Evolutionary conservation across 257 asterid species (phyloP), one percentile per base, ranked within the genome.

Genomic region (Capsicum baccatum): DNA sequence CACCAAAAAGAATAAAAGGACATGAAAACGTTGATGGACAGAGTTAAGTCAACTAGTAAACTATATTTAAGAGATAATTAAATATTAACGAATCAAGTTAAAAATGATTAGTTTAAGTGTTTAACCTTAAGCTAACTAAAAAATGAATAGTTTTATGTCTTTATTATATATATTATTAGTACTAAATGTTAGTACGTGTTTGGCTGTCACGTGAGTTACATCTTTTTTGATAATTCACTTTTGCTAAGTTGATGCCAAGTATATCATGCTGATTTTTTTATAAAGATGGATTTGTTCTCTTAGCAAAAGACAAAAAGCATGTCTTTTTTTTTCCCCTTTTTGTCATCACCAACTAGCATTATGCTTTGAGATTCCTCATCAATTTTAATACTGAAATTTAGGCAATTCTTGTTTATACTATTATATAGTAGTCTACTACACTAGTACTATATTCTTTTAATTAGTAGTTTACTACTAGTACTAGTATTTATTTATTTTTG

Each of bases 181-280:
- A 56, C 8, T 35, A 67, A 76, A 76, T 76, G 50, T 33, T 76
- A 35, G 3, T 67, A 58, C 66, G 82, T 78, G 82, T 15, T 78
- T 78, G 64, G 82, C 50, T 54, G 60, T 55, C 82, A 54, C 82
- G 66, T 78, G 66, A 54, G 50, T 4, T 35, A 13, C 47, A 26
- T 33, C 16, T 54, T 78, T 78, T 71, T 26, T 78, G 33, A 33
- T 78, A 47, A 0, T 14, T 78, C 50, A 54, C 82, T 78, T 78
- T 69, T 33, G 14, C 66, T 78, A 54, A 78, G 82, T 78, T 78
- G 82, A 78, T 78, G 82, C 82, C 82, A 78, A 78, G 81, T 76
- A 42, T 9, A 33, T 54, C 82, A 78, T 54, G 82, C 82, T 21
- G 54, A 78, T 54, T 54, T 54, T 33, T 54, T 26, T 33, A 78